Base-by-base conservation (phyloP, 768 basidiomycete species). In the Pilatotrama ljubarskyi region DNA sequence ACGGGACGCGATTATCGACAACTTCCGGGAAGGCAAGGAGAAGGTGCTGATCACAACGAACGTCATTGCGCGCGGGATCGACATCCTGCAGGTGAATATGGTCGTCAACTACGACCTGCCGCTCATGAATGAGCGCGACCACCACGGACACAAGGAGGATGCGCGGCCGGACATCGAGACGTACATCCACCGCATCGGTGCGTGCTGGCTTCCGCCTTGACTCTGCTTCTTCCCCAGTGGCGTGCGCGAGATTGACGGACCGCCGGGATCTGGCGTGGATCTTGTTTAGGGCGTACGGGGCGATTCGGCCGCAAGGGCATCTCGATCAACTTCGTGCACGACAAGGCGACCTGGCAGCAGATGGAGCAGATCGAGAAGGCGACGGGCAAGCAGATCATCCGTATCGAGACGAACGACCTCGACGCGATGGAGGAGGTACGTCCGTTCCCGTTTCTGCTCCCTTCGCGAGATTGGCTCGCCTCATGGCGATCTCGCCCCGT, bases 21-120 rank as follows among this genome's bases (percentile, higher is more conserved):
- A 85, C 29, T 99, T 98, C 86, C 84, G 97, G 37, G 90, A 97
- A 68, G 97, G 97, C 55, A 90, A 88, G 66, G 94, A 94, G 72
- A 99, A 99, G 74, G 95, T 95, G 50, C 77, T 99, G 65, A 99
- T 99, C 72, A 98, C 97, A 52, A 99, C 97, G 38, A 99, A 99
- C 74, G 97, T 99, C 70, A 91, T 98, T 64, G 95, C 97, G 1
- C 87, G 97, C 17, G 97, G 97, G 42, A 98, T 99, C 77, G 97
- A 99, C 69, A 97, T 99, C 69, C 81, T 94, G 55, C 96, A 98
- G 78, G 97, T 99, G 68, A 99, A 98, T 80, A 95, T 99, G 95
- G 96, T 98, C n/a, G 94, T 99, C 74, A 98, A 98, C 76, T 99
- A 98, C 70, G 95, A 98, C 70, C 82, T 97, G 25, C 95, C 95